phyloP scores from a whole-genome alignment of 768 basidiomycete species.

The Tulasnella sp. region DNA sequence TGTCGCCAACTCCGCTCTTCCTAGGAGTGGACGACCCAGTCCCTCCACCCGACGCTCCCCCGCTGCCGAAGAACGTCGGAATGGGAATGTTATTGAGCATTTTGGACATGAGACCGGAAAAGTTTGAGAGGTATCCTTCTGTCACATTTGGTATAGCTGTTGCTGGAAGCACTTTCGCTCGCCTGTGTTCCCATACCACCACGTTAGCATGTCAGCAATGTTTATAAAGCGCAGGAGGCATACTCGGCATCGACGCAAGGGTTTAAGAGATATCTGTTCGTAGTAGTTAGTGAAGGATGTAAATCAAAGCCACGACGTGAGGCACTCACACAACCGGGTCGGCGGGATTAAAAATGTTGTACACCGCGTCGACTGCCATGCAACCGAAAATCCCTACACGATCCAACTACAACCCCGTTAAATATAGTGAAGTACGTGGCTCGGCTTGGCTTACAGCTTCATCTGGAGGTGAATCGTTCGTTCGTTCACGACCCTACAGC shows the following conservation, averaged over 20 bases:
- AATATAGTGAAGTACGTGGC: background rate
- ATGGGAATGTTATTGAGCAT: slow-evolving; percentile 28
- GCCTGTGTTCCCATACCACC: slow-evolving; percentile 24
- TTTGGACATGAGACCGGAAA: slow-evolving; percentile 30
- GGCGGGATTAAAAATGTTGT: slow-evolving; percentile 38
- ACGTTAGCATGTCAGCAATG: background rate
- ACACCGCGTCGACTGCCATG: slow-evolving; percentile 36
- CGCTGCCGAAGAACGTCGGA: background rate
- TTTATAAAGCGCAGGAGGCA: slow-evolving; percentile 23
- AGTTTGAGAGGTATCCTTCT: slow-evolving; percentile 28
- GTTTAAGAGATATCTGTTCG: slow-evolving; percentile 35
- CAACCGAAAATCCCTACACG: slow-evolving; percentile 39
- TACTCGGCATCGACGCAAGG: slow-evolving; percentile 36
- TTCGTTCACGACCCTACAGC: slow-evolving; percentile 33
- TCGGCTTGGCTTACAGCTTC: slow-evolving; percentile 32
- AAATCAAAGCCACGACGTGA: background rate
- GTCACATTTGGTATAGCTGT: slow-evolving; percentile 31
- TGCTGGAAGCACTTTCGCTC: slow-evolving; percentile 25
- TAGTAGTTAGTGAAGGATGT: background rate
- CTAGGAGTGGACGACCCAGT: background rate
- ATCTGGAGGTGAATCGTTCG: slow-evolving; percentile 36
- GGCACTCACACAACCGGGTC: slow-evolving; percentile 36
- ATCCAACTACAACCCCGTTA: slow-evolving; percentile 30
- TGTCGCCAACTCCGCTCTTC: background rate
- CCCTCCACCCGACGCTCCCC: background rate